These are phyloP conservation scores for Tuber calosporum DNA, from an alignment of 495 filamentous ascomycete genomes.

Conservation along the genomic window DNA sequence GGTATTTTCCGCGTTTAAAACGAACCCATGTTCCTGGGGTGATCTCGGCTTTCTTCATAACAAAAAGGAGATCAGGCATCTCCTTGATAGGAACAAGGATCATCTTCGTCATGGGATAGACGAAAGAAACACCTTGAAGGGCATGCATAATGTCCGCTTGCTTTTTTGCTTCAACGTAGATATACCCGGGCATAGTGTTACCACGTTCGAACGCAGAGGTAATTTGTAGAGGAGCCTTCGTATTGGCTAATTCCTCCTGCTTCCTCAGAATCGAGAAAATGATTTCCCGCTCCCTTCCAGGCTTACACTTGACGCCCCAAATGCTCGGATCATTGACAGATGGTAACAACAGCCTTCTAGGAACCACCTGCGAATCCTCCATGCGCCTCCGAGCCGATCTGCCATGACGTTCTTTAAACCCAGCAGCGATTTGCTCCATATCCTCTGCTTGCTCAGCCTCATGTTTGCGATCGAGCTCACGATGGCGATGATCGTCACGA, in stretches of 20 bases:
- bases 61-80: constrained; percentile 90
- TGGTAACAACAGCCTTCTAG: constrained; percentile 81
- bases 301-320: constrained; percentile 87
- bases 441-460: constrained; percentile 67
- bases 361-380: constrained; percentile 61
- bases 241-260: constrained; percentile 67
- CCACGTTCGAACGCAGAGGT: constrained; percentile 85
- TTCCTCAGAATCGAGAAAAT: constrained; percentile 77
- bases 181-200: constrained; percentile 79
- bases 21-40: constrained; percentile 87
- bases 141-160: constrained; percentile 77
- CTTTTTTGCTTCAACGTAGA: constrained; percentile 86
- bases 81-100: constrained; percentile 90
- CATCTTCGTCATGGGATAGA: constrained; percentile 75
- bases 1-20: constrained; percentile 74
- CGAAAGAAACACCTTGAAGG: constrained; percentile 72
- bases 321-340: constrained; percentile 93
- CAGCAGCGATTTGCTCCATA: constrained; percentile 84
- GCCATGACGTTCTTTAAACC: constrained; percentile 76
- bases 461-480: constrained; percentile 86
- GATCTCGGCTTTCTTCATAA: constrained; percentile 76
- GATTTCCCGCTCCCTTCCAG: constrained; percentile 88
- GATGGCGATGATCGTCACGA: constrained; percentile 79
- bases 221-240: constrained; percentile 68
- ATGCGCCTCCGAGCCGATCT: constrained; percentile 47